Conservation (phyloP, 495 filamentous ascomycete species). For the Filosporella fistucella region DNA sequence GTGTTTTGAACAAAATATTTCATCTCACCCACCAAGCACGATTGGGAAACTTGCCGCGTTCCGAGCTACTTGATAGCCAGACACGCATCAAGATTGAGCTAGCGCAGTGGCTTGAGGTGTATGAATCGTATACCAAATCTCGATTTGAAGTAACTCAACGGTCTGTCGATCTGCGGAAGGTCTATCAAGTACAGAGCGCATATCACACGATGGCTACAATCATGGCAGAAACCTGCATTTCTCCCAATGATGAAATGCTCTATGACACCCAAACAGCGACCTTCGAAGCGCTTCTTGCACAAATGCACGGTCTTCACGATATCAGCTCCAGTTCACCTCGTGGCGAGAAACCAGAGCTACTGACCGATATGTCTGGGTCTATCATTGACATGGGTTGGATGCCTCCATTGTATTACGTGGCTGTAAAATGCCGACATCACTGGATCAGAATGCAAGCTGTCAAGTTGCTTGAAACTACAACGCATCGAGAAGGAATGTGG, state of each 20-base stretch:
- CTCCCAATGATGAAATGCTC: slow-evolving; percentile 27
- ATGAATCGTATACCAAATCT: not conserved
- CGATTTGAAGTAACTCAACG: not conserved
- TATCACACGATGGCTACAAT: slow-evolving; percentile 45
- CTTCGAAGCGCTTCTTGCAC: slow-evolving; percentile 34
- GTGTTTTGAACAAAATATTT: slow-evolving; percentile 26
- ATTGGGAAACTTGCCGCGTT: not conserved
- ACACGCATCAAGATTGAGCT: not conserved
- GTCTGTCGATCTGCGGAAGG: not conserved
- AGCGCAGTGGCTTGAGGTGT: not conserved
- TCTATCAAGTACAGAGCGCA: slow-evolving; percentile 30
- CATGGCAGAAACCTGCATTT: slow-evolving; percentile 37
- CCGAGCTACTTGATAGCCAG: slow-evolving; percentile 1
- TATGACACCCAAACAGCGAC: slow-evolving; percentile 36
- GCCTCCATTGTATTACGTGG: slow-evolving; percentile 13
- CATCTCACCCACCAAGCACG: slow-evolving; percentile 23
- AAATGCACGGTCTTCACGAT: slow-evolving; percentile 24
- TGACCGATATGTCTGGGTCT: not conserved
- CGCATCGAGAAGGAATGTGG: slow-evolving; percentile 5
- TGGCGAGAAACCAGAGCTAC: not conserved
- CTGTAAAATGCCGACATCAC: slow-evolving; percentile 11
- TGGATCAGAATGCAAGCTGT: slow-evolving; percentile 11
- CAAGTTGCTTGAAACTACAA: not conserved
- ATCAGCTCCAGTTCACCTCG: not conserved
- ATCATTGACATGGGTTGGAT: slow-evolving; percentile 18